Base-by-base conservation (phyloP, 1,284 basidiomycete genomes). In the Irpex sp. region DNA sequence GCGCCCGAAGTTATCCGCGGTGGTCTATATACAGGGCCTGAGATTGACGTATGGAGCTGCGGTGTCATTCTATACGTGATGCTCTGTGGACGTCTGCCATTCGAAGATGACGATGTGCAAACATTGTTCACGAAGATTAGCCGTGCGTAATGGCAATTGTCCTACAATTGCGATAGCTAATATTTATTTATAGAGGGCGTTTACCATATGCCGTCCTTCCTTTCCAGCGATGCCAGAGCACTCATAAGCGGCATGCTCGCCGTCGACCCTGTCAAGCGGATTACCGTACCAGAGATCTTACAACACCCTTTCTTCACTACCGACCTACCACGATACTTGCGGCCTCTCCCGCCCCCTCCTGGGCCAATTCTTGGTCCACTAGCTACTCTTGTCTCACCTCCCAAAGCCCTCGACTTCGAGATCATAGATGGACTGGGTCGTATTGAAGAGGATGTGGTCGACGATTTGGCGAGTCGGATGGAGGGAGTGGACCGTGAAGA, bases 21-120 rank as follows among this genome's bases (percentile, higher is more conserved):
- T 13, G 93, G 93, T 63, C 82, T 96, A 6, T 98, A 98, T 73
- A 94, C 94, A 1, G 95, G 95, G 0, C 95, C 95, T 0, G 95
- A 97, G 75, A 96, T 97, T 69, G 95, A 98, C 70, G 94, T 97
- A n/a, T 98, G 95, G 95, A 94, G 92, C 69, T 93, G 93, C 63
- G 95, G 95, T 0, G 95, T 97, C 37, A 97, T 98, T 69, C 83
- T 98, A 61, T 97, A 95, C 77, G 95, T 97, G 58, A 94, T 98
- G 88, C 83, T 98, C 5, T 95, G 92, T 71, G 95, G 95, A 9
- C 82, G 92, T 58, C 81, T 97, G 49, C 95, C 95, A 0, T 97
- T 98, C 73, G 95, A 97, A 78, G 95, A 97, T 76, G 94, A 97
- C 60, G 93, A 97, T 72, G 94, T 97, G 54, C 93, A 94, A 60